A percentile compares a stretch with the other conserved stretches of the same genome.
Conservation (phyloP, 2,329 filamentous ascomycete genomes). For the Cladosporium sp. region DNA sequence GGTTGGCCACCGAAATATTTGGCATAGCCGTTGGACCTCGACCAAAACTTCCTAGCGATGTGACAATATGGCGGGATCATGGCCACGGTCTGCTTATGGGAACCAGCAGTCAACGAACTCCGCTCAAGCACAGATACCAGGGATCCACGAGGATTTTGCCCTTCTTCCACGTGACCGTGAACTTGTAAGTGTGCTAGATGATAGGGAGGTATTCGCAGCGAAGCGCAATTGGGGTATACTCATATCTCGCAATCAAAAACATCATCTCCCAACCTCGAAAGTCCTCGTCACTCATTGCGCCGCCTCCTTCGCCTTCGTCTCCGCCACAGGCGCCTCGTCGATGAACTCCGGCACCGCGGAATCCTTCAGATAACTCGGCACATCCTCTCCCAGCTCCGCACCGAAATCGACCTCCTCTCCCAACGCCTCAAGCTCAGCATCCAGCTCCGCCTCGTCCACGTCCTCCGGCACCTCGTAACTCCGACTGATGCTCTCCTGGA, state of each 20-base stretch:
- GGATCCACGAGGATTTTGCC: no score
- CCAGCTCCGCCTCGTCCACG: conserved; percentile 91
- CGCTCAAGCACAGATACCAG: no score
- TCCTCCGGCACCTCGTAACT: conserved; percentile 96
- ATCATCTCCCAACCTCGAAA: neutral
- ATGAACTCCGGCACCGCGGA: conserved; percentile 74
- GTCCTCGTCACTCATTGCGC: conserved; percentile 19
- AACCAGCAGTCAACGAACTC: no score
- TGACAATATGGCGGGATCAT: no score
- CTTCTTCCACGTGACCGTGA: no score
- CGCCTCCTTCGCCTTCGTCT: conserved; percentile 28
- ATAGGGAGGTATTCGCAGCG: no score
- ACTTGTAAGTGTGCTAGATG: no score
- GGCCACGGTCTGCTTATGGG: no score
- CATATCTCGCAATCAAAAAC: neutral
- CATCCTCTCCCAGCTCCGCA: conserved; percentile 51
- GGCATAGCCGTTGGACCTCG: no score
- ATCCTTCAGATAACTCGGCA: conserved; percentile 86
- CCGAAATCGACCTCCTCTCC: conserved; percentile 93
- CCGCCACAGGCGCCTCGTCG: conserved; percentile 68
- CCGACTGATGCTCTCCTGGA: conserved; percentile 86
- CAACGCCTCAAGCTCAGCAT: conserved; percentile 91
- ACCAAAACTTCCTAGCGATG: no score
- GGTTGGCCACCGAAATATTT: no score
- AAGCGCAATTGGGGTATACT: neutral